These are phyloP conservation scores for Pyrenophora tritici-repentis DNA, from an alignment of 2,329 filamentous ascomycete genomes.

Conservation along the genomic window DNA sequence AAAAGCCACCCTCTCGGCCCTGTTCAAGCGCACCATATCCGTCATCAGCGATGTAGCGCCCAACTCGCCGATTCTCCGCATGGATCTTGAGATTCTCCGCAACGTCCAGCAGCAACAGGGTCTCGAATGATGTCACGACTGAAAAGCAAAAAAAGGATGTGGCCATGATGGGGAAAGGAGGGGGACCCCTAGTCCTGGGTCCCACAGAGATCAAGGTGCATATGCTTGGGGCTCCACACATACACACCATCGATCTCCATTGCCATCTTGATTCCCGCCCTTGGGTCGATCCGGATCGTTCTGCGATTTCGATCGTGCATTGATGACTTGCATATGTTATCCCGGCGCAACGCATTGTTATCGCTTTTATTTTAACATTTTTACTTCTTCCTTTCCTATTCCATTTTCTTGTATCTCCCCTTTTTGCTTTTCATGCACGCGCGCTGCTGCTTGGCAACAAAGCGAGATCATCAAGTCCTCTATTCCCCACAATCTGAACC, in stretches of 20 bases:
- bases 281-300: constrained; percentile 4
- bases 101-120: constrained; percentile 40
- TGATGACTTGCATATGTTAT: constrained; percentile 14
- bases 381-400: constrained; percentile 3
- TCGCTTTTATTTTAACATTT: neutral
- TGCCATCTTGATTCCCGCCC: constrained; percentile 2
- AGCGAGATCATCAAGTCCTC: neutral
- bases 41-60: constrained; percentile 74
- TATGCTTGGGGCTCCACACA: neutral
- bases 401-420: neutral
- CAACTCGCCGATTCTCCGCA: constrained; percentile 74
- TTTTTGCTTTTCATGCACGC: too few relatives aligned
- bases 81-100: constrained; percentile 75
- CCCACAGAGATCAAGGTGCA: too few relatives aligned
- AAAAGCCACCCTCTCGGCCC: constrained; percentile 27
- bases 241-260: constrained; percentile 1
- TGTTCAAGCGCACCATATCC: constrained; percentile 64
- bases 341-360: constrained; percentile 5
- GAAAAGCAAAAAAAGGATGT: constrained; percentile 5
- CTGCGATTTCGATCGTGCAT: constrained; percentile 9
- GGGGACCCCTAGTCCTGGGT: too few relatives aligned
- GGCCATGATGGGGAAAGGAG: too few relatives aligned
- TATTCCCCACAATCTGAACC: constrained; percentile 5
- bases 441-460: too few relatives aligned
- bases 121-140: constrained; percentile 13